Evolutionary conservation across 2,329 filamentous ascomycete genomes (phyloP), one percentile per base, ranked within the genome.

Genomic region (Penicillium palitans): DNA sequence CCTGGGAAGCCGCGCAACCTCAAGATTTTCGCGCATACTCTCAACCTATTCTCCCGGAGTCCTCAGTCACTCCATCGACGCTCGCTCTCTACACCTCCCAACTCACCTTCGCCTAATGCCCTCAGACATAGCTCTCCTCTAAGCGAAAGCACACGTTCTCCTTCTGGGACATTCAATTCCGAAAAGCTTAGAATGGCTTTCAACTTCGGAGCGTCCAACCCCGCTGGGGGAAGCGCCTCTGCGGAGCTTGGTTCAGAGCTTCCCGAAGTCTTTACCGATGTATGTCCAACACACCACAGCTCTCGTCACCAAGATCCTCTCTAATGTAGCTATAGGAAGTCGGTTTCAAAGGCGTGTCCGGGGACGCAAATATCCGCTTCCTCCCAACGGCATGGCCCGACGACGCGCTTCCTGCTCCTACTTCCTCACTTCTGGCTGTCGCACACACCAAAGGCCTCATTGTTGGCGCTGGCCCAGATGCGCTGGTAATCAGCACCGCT

Each of bases 381-480:
- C 79, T 98, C 42, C 90, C 91, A 17, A 83, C 87, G 21, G 81
- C 88, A 72, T 98, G 93, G 93, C 85, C 89, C 41, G 68, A 75
- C 60, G 80, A 87, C 65, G 79, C 84, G 39, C 81, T 90, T 25
- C 93, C 95, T 33, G 81, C 89, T 2, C 81, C 90, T 5, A 91
- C 89, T 45, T 87, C 91, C 13, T 96, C 91, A 2, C 87, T 99
- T 39, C 81, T 99, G 61, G 90, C 89, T 71, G 84, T 98, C 65
- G 92, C 93, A 55, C 88, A 91, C 33, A 85, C 82, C 60, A 88
- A 87, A 74, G 91, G 91, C 41, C 82, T 99, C 24, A 81, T 97
- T 55, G 93, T 93, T 31, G 95, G 93, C 49, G 95, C 90, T 51
- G 90, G 91, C 17, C 93, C 93, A 39, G 88, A 96, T 68, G 83